Evolutionary conservation across 352 stramenopile genomes (phyloP).

Genomic region (Phytophthora aleatoria): DNA sequence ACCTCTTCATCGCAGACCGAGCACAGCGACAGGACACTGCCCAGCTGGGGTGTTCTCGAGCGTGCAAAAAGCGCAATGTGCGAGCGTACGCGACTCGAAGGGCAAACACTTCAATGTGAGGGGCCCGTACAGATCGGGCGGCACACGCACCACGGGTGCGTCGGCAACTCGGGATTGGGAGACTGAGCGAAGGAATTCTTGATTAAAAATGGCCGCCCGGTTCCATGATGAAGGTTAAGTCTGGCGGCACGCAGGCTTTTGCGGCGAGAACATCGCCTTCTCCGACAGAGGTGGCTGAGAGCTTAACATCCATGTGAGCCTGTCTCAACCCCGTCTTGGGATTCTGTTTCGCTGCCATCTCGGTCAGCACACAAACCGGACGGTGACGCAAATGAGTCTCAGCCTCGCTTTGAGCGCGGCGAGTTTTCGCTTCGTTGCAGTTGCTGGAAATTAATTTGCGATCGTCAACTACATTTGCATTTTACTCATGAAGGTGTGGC

Average conservation of each 20-base stretch:
- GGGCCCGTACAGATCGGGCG: neutral
- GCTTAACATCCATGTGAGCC: neutral
- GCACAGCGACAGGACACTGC: slow-evolving; percentile 8
- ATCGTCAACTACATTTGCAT: too few species aligned
- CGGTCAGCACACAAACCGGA: neutral
- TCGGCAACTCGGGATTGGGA: slow-evolving; percentile 13
- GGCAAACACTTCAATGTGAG: slow-evolving; percentile 10
- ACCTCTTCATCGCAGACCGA: slow-evolving; percentile 4
- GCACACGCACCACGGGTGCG: neutral
- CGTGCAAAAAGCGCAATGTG: slow-evolving; percentile 31
- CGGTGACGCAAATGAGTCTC: too few species aligned
- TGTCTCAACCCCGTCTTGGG: neutral
- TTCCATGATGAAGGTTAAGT: neutral
- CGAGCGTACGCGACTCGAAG: slow-evolving; percentile 25
- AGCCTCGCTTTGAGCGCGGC: too few species aligned
- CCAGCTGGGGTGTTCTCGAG: slow-evolving; percentile 7
- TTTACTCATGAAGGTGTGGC: too few species aligned
- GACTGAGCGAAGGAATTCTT: slow-evolving; percentile 1
- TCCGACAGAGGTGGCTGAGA: too few species aligned
- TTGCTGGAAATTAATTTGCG: too few species aligned
- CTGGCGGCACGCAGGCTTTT: neutral
- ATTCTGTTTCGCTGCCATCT: neutral
- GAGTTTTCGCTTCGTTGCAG: too few species aligned
- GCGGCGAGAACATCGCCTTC: too few species aligned
- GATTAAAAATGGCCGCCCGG: slow-evolving; percentile 21